Evolutionary conservation across 441 rosid genomes (phyloP).

Genomic region (Euphorbia corollata): DNA sequence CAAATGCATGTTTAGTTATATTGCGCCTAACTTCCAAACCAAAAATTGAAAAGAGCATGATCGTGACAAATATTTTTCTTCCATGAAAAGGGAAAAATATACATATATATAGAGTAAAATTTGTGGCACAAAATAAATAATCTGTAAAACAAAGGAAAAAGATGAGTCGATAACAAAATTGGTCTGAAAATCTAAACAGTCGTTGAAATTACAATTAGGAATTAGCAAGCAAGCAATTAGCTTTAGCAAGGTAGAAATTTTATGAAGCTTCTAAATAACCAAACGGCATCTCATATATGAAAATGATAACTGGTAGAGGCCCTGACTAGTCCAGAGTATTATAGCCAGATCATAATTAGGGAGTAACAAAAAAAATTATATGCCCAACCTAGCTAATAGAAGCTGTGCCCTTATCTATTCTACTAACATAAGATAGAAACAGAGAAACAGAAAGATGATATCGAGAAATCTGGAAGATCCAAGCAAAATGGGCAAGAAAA

Average conservation of each 20-base stretch:
- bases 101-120: too few species aligned
- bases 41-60: not conserved
- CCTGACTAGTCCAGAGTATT: not conserved
- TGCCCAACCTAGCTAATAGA: not conserved
- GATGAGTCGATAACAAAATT: not conserved
- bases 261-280: too few species aligned
- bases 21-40: not conserved
- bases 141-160: not conserved
- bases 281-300: too few species aligned
- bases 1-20: not conserved
- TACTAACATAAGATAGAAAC: not conserved
- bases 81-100: not conserved
- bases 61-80: not conserved
- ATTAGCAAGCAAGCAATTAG: not conserved
- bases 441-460: not conserved
- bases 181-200: not conserved
- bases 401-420: not conserved
- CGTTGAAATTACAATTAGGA: not conserved
- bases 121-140: not conserved
- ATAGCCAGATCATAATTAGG: not conserved
- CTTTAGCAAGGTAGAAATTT: not conserved
- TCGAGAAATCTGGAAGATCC: not conserved
- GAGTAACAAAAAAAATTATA: not conserved
- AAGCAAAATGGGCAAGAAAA: not conserved
- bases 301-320: not conserved